Evolutionary conservation across 495 filamentous ascomycete species (phyloP), one percentile per base, ranked within the genome.

Genomic region (Aspergillus kassunensis): DNA sequence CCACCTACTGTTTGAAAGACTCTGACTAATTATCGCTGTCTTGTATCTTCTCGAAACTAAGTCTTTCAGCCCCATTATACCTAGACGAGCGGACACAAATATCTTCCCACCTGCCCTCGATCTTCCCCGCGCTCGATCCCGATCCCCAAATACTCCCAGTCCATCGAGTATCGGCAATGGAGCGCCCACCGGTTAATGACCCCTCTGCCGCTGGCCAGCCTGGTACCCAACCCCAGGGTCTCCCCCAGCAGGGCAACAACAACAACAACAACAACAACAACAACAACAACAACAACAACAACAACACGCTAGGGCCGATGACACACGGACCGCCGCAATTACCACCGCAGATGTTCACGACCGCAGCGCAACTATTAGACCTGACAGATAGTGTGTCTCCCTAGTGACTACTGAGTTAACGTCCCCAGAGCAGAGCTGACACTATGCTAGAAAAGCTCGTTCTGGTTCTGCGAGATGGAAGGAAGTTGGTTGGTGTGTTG

Each of bases 321-420:
- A 51, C 58, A 12, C 61, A 68, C 29, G 74, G 74, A 12, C 75
- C 73, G 16, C 75, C 76, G 23, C 77, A 80, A 61, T 66, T 80
- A 52, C 77, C 75, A 11, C 77, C 72, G 40, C 89, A 98, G 75
- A 97, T 97, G 91, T 98, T 98, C 75, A 96, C 95, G 13, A 98
- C 93, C 3, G 91, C 93, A 36, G 90, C 93, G 44, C 92, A 97
- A 69, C 73, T 98, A 36, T 70, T 97, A 31, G 93, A 98, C 68
- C 77, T 98, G 59, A 97, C 93, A 55, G 93, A 98, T 72, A 97
- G 92, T 97, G 80, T 25, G 68, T 68, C 46, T 29, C 41, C 18
- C 7, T 33, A 29, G 30, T 18, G 9, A n/a, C 11, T 15, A 10
- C 5, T 24, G 30, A 8, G 5, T 6, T 12, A 9, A 6, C 12